Base-by-base conservation (phyloP, 2,329 filamentous ascomycete species). In the Phaeosphaeriaceae sp. region DNA sequence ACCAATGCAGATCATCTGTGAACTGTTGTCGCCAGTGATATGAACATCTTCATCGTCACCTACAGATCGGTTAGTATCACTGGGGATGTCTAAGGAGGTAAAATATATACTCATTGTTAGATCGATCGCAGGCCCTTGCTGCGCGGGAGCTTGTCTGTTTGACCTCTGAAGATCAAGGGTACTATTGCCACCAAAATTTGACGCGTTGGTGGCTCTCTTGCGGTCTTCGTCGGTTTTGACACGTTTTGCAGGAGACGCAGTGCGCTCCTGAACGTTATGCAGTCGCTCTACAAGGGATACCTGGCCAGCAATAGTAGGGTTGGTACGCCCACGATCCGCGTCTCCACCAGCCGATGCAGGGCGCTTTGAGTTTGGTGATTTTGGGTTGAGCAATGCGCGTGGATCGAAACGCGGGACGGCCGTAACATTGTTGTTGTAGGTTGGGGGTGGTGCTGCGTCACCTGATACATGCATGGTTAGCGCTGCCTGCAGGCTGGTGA, bases 1-100 rank as follows among this genome's bases (percentile, higher is more conserved):
- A 34, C 91, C 91, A 65, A 89, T 92, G 73, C 90, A 95, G 3
- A 95, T 87, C 64, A 90, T 85, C 66, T 90, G 84, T 16, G 86
- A 81, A 38, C 79, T 82, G 23, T 84, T 79, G 47, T 89, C 82
- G 34, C 81, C 79, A 12, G 86, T 71, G 29, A 85, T 76, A 16
- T 81, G 73, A 3, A 85, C 65, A 8, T 88, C 83, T 20, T 85
- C 83, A 35, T 88, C 86, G 36, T 88, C 87, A 50, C 78, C 69
- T 60, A 42, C 16, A 46, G 69, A 13, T 13, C 9, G 9, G 15
- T 37, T 46, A 73, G 6, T 68, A 49, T 73, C 52, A 70, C 64
- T 44, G 41, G 43, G 11, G 5, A 29, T 23, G 11, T 30, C 11
- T 40, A 9, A 11, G 15, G 7, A 15, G 7, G n/a, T 17, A 4